Evolutionary conservation across 176 grass and related monocot species (phyloP), one percentile per base, ranked within the genome.

Genomic region (Chloris gayana): DNA sequence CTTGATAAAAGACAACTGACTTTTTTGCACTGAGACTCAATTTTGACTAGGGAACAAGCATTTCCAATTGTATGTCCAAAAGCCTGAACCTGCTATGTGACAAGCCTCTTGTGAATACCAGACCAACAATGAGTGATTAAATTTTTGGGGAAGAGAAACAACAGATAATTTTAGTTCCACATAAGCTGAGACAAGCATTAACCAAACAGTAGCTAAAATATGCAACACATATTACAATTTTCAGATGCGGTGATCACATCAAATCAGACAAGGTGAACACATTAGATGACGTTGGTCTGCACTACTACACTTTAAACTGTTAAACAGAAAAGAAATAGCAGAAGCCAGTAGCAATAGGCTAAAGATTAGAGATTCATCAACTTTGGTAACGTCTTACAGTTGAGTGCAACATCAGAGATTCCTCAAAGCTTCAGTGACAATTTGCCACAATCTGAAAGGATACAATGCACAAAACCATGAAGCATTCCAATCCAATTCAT

Each of bases 361-460:
- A 44, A 72, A 21, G 27, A 19, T 26, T 25, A 49, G 19, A 13
- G 42, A 71, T 71, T 19, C 4, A 6, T 30, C 25, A 41, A 69
- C 26, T 71, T 71, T 39, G 17, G 41, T 14, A 31, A 19, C 17
- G 44, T 5, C 15, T 31, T 29, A 49, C 9, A 19, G 44, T 30
- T 72, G 57, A 30, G 37, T 9, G 2, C 35, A 57, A 14, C 56
- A 29, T 76, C 56, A 45, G 37, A 44, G 24, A 45, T 62, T 64
- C 41, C 80, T 58, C 8, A 9, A 9, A 22, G 3, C 53, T 3
- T 58, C 69, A 21, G 26, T 32, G 35, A 64, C n/a, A 74, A 15
- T 15, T 15, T 73, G n/a, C 70, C 69, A 53, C 44, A 60, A 74
- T 82, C 80, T 82, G 70, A 74, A 82, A 82, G 8, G 46, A 49